Base-by-base conservation (phyloP, 768 basidiomycete species). In the Trametes sanguinea region DNA sequence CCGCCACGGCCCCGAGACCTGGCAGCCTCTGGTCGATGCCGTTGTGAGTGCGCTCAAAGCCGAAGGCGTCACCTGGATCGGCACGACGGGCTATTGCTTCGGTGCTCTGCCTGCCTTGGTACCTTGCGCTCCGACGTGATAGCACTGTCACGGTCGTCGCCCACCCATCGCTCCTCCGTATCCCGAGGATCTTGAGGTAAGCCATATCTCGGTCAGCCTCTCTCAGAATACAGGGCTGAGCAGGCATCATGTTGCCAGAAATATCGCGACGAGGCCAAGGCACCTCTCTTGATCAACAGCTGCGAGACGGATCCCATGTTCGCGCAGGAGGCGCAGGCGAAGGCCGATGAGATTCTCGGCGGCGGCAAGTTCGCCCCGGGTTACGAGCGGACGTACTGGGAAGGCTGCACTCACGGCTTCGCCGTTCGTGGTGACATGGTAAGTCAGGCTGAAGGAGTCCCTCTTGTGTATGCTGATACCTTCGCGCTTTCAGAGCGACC, bases 141-240 rank as follows among this genome's bases (percentile, higher is more conserved):
- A 72, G 77, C 65, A 67, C 78, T 14, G 80, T 76, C 44, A 74
- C 74, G 2, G 76, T 75, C 22, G 70, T 80, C 44, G 58, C 78
- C 1, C 85, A 85, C 66, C 85, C 84, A 0, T 82, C 83, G 2
- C 65, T 76, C 2, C 72, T 82, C 37, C 35, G 75, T 27, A 55
- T 77, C 35, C 77, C 4, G 68, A 69, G 7, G 79, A 80, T 64
- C 67, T 81, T 13, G 74, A 81, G 66, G 76, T 74, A 55, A 22
- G 65, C 2, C 7, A 27, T 27, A 2, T 6, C 48, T 6, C 13
- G 48, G 11, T 37, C 11, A 11, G 6, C 35, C 48, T 14, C 22
- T 22, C 22, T 16, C 16, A 8, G 2, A 3, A 13, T 14, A 14
- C 29, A 14, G 32, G 8, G 35, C 7, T 14, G 14, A 40, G 29